Evolutionary conservation across 768 basidiomycete genomes (phyloP).

Genomic region (Brasilioporus rufonigricans): DNA sequence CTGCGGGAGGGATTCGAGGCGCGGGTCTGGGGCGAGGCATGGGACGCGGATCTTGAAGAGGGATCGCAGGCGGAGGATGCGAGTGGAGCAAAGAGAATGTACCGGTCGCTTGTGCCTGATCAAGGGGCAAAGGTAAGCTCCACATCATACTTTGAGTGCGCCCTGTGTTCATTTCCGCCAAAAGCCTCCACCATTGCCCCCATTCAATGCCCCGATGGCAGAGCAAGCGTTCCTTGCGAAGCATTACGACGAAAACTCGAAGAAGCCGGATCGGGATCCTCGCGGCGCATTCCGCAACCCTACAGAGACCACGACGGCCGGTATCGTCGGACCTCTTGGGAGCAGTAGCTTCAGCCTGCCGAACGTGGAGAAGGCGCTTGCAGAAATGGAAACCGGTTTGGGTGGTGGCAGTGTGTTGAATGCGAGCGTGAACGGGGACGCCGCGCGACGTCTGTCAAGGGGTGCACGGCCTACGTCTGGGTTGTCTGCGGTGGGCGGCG

Average conservation of each 20-base stretch:
- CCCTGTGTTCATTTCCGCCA: neutral
- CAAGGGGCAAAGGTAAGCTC: constrained; percentile 64
- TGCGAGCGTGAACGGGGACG: constrained; percentile 35
- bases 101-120: constrained; percentile 69
- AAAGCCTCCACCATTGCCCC: constrained; percentile 65
- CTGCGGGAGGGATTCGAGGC: constrained; percentile 91
- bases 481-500: constrained; percentile 38
- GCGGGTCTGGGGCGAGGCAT: constrained; percentile 73
- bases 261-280: constrained; percentile 88
- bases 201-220: constrained; percentile 76
- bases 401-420: constrained; percentile 31
- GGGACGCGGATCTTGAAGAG: constrained; percentile 67
- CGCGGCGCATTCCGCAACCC: constrained; percentile 84
- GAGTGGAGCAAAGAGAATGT: constrained; percentile 63
- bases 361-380: constrained; percentile 81
- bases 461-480: constrained; percentile 33
- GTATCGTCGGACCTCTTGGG: constrained; percentile 92
- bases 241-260: constrained; percentile 89
- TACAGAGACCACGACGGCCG: constrained; percentile 53
- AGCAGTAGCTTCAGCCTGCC: constrained; percentile 84
- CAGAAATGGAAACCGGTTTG: constrained; percentile 78
- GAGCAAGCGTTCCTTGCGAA: constrained; percentile 91
- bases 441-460: constrained; percentile 33
- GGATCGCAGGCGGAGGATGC: constrained; percentile 41
- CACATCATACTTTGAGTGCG: neutral